A percentile compares a stretch with the other conserved stretches of the same genome.
Evolutionary conservation across 2,329 filamentous ascomycete species (phyloP).

Genomic region (Pseudogymnoascus sp.): DNA sequence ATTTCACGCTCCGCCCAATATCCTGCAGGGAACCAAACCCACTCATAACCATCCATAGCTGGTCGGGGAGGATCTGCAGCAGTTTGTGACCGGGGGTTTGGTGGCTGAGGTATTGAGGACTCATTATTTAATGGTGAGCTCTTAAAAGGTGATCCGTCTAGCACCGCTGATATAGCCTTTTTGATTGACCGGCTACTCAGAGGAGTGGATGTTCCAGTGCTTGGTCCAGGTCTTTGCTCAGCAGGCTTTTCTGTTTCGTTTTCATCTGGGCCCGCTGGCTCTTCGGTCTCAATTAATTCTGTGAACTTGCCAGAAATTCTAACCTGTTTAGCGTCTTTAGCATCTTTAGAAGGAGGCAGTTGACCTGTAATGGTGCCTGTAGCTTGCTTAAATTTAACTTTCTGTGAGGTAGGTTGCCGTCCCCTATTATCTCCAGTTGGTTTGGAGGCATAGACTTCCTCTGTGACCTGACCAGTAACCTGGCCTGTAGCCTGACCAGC

Average conservation of each 20-base stretch:
- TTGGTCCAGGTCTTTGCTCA: not conserved
- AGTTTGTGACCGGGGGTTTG: not conserved
- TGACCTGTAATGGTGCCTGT: not conserved
- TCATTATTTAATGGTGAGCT: not conserved
- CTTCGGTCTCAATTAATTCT: not conserved
- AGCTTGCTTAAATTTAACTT: not conserved
- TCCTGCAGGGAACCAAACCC: slow-evolving; percentile 56
- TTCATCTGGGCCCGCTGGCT: not conserved
- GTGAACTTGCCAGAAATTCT: not conserved
- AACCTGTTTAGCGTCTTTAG: not conserved
- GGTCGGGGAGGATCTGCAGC: slow-evolving; percentile 45
- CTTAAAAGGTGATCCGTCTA: not conserved
- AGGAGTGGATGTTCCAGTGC: not conserved
- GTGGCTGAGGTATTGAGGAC: not conserved
- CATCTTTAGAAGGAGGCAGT: not conserved
- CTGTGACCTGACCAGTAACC: not conserved
- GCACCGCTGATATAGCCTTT: not conserved
- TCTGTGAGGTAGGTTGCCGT: not conserved
- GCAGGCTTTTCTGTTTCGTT: not conserved
- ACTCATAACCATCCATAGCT: slow-evolving; percentile 48
- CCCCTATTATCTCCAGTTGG: not conserved
- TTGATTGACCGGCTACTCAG: not conserved
- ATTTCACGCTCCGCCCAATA: slow-evolving; percentile 55
- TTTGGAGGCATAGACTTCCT: too few relatives aligned
- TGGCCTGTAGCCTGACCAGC: not conserved